Conservation (phyloP, 192 early-diverging fungal genomes). For the Paraglomus occultum region DNA sequence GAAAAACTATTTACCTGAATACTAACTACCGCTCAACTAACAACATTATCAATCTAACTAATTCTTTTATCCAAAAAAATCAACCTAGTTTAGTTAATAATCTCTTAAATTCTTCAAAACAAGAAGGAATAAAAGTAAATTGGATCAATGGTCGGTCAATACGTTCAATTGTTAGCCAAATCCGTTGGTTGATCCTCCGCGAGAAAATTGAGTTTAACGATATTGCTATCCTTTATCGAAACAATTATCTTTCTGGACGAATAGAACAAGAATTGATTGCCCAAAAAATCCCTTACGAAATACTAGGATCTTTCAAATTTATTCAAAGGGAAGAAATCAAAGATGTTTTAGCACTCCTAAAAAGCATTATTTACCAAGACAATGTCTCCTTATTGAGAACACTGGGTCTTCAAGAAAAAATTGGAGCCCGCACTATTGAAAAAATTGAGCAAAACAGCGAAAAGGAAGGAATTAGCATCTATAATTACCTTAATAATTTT, state of each 20-base stretch:
- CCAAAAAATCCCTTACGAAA: constrained; percentile 20
- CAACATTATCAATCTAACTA: background rate
- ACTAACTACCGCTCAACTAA: constrained; percentile 12
- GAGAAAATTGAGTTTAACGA: constrained; percentile 4
- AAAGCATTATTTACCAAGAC: constrained; percentile 2
- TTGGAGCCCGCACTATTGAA: constrained; percentile 10
- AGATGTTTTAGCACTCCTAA: constrained; percentile 8
- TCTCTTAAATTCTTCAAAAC: background rate
- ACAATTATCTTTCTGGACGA: constrained; percentile 22
- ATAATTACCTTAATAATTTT: constrained; percentile 13
- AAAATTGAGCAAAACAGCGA: constrained; percentile 19
- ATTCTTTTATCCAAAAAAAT: constrained; percentile 24
- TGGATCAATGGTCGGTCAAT: background rate
- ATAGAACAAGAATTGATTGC: constrained; percentile 12
- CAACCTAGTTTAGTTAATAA: constrained; percentile 21
- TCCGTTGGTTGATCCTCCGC: background rate
- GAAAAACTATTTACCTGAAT: constrained; percentile 26
- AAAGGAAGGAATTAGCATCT: constrained; percentile 4
- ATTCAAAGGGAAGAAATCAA: constrained; percentile 24
- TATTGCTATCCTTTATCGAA: constrained; percentile 16
- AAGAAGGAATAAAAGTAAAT: constrained; percentile 7
- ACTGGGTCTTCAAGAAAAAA: constrained; percentile 11
- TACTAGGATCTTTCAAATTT: constrained; percentile 17
- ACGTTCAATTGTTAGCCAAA: background rate
- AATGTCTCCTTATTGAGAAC: constrained; percentile 7